Evolutionary conservation across 2,329 filamentous ascomycete genomes (phyloP), one percentile per base, ranked within the genome.

Genomic region (Diplocarpon mali): DNA sequence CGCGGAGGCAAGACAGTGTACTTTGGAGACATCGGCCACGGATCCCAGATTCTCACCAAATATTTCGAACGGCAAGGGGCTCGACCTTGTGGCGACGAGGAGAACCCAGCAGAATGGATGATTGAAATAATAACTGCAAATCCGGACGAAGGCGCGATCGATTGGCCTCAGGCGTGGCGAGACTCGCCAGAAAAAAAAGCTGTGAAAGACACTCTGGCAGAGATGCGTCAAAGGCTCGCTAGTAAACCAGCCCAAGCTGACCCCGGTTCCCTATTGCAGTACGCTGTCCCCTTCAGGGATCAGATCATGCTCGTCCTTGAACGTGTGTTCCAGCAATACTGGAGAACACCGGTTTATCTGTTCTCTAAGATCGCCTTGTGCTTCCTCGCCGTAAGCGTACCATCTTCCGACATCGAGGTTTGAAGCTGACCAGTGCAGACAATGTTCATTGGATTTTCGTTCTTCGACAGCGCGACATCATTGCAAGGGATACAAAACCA

Each of bases 21-120:
- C 38, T 50, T 50, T 32, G 85, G 84, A 44, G 78, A 85, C 5
- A 80, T 90, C 47, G 85, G 85, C 48, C 65, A 79, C 51, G 79
- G 83, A 63, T 83, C 81, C 1, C 65, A 72, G 47, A 76, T 69
- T 2, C 67, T 92, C 57, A 81, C 76, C 2, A 69, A 68, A 50
- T 92, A 92, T 65, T 90, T 92, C 55, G 82, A 86, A 60, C 70
- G 74, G 39, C 76, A 85, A 52, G 79, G 83, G 40, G 82, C 77
- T 1, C 68, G 68, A 24, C 60, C 69, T 20, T 89, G 83, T 61
- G 79, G 78, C 1, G 54, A 66, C 1, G 75, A 75, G 13, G 80
- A 79, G 31, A 92, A 92, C 64, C 84, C 85, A 3, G 85, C 85
- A 28, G 85, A 90, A 62, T 88, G 81, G 80, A 87, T 89, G 79